Evolutionary conservation across 768 basidiomycete species (phyloP).

Genomic region (Phaeolepiota aurea): DNA sequence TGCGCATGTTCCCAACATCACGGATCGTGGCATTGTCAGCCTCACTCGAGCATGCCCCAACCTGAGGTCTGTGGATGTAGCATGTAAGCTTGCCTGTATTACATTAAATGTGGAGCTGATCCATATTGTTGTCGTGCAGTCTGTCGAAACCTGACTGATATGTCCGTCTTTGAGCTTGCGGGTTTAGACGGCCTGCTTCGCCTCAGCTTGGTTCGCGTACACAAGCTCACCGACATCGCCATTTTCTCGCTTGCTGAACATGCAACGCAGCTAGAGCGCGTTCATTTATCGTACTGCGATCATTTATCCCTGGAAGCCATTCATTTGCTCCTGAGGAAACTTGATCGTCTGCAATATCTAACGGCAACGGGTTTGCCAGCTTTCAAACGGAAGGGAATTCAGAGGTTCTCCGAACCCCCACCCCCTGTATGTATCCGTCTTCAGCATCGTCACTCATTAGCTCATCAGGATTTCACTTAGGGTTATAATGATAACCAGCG

Average conservation of each 20-base stretch:
- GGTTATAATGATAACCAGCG: slow-evolving; percentile 57
- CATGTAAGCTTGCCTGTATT: slow-evolving; percentile 49
- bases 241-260: slow-evolving; percentile 74
- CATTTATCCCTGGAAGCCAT: slow-evolving; percentile 70
- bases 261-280: slow-evolving; percentile 57
- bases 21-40: slow-evolving; percentile 63
- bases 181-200: slow-evolving; percentile 60
- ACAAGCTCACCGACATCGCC: slow-evolving; percentile 78
- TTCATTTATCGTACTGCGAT: slow-evolving; percentile 85
- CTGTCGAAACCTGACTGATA: slow-evolving; percentile 78
- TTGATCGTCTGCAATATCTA: slow-evolving; percentile 60
- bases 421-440: slow-evolving; percentile 41
- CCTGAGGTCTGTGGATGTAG: slow-evolving; percentile 77
- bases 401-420: slow-evolving; percentile 68
- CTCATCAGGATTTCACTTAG: slow-evolving; percentile 25
- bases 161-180: slow-evolving; percentile 76
- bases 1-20: slow-evolving; percentile 73
- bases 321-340: slow-evolving; percentile 55
- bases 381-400: slow-evolving; percentile 59
- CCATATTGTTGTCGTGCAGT: slow-evolving; percentile 42
- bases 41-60: slow-evolving; percentile 65
- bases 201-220: slow-evolving; percentile 73
- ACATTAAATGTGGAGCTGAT: slow-evolving; percentile 4
- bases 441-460: neutral
- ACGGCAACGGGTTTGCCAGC: slow-evolving; percentile 75